A percentile compares a stretch with the other conserved stretches of the same genome.
These are phyloP conservation scores for Bromus sterilis DNA, from an alignment of 176 grass and related monocot genomes.

Conservation along the genomic window DNA sequence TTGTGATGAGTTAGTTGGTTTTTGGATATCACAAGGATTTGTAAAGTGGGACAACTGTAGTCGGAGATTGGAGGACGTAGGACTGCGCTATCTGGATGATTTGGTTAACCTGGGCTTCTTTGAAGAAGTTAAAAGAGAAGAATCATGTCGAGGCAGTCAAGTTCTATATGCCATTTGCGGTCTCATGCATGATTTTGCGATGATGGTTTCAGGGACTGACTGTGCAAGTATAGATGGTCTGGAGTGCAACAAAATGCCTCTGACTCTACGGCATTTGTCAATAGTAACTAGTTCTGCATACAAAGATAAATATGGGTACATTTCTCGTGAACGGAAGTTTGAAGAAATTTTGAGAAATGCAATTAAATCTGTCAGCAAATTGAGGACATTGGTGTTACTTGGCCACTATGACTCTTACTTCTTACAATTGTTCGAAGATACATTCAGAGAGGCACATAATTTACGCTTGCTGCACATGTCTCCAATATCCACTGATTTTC, in stretches of 20 bases:
- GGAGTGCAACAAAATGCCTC: neutral
- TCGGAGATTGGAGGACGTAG: slow-evolving; percentile 27
- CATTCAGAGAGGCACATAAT: neutral
- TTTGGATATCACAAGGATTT: slow-evolving; percentile 57
- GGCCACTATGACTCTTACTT: neutral
- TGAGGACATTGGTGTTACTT: slow-evolving; percentile 34
- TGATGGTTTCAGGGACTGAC: slow-evolving; percentile 6
- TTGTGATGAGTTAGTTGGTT: neutral
- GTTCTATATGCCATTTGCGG: neutral
- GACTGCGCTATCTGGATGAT: neutral
- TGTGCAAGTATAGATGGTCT: neutral
- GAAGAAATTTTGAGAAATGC: neutral
- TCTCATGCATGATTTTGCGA: slow-evolving; percentile 39
- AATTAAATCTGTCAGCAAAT: neutral
- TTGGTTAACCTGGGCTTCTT: slow-evolving; percentile 22
- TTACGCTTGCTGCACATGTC: slow-evolving; percentile 17
- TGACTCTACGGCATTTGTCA: slow-evolving; percentile 18
- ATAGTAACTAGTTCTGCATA: slow-evolving; percentile 14
- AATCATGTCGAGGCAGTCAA: neutral
- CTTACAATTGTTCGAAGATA: neutral
- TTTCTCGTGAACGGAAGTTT: neutral
- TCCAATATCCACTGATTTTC: neutral
- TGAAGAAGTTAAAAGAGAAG: neutral
- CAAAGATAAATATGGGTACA: neutral
- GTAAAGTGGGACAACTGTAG: neutral